Base-by-base conservation (phyloP, 2,329 filamentous ascomycete genomes). In the Fusarium brevicatenulatum region DNA sequence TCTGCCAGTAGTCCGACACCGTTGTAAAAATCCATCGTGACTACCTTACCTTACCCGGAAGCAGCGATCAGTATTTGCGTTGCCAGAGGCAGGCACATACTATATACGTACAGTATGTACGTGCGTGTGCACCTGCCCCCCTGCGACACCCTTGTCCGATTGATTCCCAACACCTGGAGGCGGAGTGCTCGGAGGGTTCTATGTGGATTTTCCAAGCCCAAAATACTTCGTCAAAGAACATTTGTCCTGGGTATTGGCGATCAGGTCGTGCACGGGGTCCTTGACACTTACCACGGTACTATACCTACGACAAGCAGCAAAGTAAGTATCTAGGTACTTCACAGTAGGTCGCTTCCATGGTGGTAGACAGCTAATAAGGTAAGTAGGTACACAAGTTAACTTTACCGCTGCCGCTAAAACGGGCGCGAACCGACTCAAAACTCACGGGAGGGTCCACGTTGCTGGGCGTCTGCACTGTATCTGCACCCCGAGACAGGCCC, bases 201-300 rank as follows among this genome's bases (percentile, higher is more conserved):
- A 50, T 50, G 63, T 66, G 52, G 50, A 21, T 25, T 44, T 40
- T 43, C 40, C 25, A 54, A 34, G 66, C 46, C 44, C 28, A 66
- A 68, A 68, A 68, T 50, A 50, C 58, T 11, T 44, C 42, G n/a
- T 69, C 66, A 64, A 69, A 47, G 66, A 56, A 19, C 30, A 50
- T 43, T 36, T 37, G 42, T 30, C 32, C 40, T 56, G 60, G 44
- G 54, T 46, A 44, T 25, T 50, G 57, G 63, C 66, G 70, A 73
- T 73, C 70, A 71, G 62, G 49, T 58, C 57, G 71, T 66, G 70
- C 58, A 71, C 62, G 54, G 66, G 70, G 66, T 54, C 66, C 57
- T 46, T 43, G 39, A 52, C 19, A 37, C 58, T 66, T 39, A 25
- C 43, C 43, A 65, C 25, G 53, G 62, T 40, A 40, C 30, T 18